Evolutionary conservation across 148 eudicot species (phyloP).

Genomic region (Fagopyrum tataricum): DNA sequence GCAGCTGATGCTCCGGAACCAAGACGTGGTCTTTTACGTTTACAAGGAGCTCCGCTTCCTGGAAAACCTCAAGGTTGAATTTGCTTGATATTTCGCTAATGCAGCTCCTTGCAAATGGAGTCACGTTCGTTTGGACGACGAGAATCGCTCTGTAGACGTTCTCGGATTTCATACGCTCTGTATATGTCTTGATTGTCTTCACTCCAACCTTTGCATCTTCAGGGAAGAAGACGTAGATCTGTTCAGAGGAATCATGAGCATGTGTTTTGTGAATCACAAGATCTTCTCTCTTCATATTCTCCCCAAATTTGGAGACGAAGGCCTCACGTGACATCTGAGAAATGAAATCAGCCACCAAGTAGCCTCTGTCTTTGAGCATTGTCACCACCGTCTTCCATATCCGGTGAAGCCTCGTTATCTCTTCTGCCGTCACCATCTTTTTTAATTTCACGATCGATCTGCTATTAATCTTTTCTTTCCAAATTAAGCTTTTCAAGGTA

Average conservation of each 20-base stretch:
- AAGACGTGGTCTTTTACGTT: conserved; percentile 80
- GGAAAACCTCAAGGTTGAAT: conserved; percentile 73
- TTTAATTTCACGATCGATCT: neutral
- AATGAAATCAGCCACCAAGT: conserved; percentile 14
- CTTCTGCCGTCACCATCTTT: conserved; percentile 5
- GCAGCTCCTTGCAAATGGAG: conserved; percentile 78
- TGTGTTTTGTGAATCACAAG: conserved; percentile 7
- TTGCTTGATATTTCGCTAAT: conserved; percentile 62
- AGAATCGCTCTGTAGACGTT: conserved; percentile 67
- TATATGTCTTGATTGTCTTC: conserved; percentile 71
- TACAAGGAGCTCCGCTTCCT: conserved; percentile 85
- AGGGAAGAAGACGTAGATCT: conserved; percentile 8
- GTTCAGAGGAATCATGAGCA: conserved; percentile 12
- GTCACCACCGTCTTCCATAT: conserved; percentile 15
- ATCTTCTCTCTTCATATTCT: conserved; percentile 2
- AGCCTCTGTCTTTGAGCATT: conserved; percentile 25
- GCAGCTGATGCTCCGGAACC: conserved; percentile 82
- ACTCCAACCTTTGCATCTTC: conserved; percentile 62
- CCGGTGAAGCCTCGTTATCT: conserved; percentile 14
- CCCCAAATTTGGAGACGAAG: conserved; percentile 15
- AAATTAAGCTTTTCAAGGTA: too few species aligned
- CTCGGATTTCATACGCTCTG: conserved; percentile 72
- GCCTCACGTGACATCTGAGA: conserved; percentile 11
- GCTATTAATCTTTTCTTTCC: too few species aligned
- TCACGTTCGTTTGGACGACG: conserved; percentile 69